Evolutionary conservation across 2,329 filamentous ascomycete genomes (phyloP).

Genomic region (Pezizomycotina sp.): DNA sequence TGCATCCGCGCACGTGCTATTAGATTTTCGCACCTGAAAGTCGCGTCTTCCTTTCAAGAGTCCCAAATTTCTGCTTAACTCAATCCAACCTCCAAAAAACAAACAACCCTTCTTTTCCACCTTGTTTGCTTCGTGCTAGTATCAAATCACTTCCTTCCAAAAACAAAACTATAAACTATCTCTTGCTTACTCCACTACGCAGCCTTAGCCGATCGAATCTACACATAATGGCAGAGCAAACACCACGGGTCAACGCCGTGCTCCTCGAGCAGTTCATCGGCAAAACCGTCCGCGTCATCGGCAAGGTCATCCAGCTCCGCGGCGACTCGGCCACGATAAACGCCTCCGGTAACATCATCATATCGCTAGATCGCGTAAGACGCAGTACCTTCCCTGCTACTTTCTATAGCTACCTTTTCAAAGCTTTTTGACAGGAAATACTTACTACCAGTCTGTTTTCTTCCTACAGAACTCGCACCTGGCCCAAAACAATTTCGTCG

Average conservation of each 20-base stretch:
- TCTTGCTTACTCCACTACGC: too few relatives aligned
- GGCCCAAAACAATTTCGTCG: constrained; percentile 50
- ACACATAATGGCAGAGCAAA: constrained; percentile 58
- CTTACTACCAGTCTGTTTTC: constrained; percentile 5
- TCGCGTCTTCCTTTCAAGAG: too few relatives aligned
- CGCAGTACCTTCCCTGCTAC: not conserved
- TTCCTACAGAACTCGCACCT: constrained; percentile 49
- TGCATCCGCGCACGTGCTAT: too few relatives aligned
- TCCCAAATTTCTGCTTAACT: too few relatives aligned
- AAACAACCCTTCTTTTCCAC: too few relatives aligned
- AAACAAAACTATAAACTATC: too few relatives aligned
- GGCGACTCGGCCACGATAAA: constrained; percentile 70
- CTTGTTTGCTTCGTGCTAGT: too few relatives aligned
- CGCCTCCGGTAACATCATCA: constrained; percentile 57
- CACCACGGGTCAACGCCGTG: constrained; percentile 66
- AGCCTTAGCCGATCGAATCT: too few relatives aligned
- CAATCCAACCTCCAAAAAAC: too few relatives aligned
- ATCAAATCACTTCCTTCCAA: too few relatives aligned
- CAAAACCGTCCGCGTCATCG: constrained; percentile 66
- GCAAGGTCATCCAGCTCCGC: constrained; percentile 65
- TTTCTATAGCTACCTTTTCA: not conserved
- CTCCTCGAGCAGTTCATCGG: constrained; percentile 63
- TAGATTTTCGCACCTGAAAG: too few relatives aligned
- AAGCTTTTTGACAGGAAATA: constrained; percentile 1
- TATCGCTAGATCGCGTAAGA: constrained; percentile 46